Evolutionary conservation across 805 yeast species (phyloP), one percentile per base, ranked within the genome.

Genomic region (Candida coquimbonensis): DNA sequence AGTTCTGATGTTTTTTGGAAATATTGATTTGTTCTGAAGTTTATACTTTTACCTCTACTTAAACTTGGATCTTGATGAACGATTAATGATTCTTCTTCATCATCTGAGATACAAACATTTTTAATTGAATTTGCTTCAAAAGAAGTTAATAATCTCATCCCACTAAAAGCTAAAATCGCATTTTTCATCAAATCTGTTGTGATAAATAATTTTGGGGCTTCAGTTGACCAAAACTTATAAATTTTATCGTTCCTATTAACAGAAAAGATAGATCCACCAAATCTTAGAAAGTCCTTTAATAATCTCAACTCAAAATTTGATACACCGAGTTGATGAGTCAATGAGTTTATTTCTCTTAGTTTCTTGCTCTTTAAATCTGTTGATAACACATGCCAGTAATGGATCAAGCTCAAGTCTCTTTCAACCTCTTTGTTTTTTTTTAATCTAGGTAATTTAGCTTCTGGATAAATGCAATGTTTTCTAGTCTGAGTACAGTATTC

Each of bases 391-490:
- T 33, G n/a, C 9, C 21, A n/a, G 19, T 33, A 8, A 17, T 17
- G 3, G 21, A 16, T 16, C 36, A 9, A 16, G 21, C 19, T 16
- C 16, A 16, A n/a, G 16, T n/a, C 12, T 33, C 9, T 33, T 33
- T 33, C 36, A n/a, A 33, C 16, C 16, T 33, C 17, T 33, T 33
- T 33, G 11, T 16, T 8, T 4, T 8, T 32, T 31, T 21, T 29
- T 9, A 29, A 13, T 27, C 29, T 27, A 29, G 31, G 31, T 11
- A 29, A 13, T 11, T 24, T 21, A n/a, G 36, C 9, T 33, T n/a
- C 70, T 58, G 46, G 85, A 88, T 4, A 84, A 75, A 65, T 97
- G 90, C 25, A 75, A 80, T 32, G 87, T 69, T 16, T 81, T 80
- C 75, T 14, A 8, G 87, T 78, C 50, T 89, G 82, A 40, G 68